Conservation (phyloP, 768 basidiomycete genomes). For the Termitomyces sp. region DNA sequence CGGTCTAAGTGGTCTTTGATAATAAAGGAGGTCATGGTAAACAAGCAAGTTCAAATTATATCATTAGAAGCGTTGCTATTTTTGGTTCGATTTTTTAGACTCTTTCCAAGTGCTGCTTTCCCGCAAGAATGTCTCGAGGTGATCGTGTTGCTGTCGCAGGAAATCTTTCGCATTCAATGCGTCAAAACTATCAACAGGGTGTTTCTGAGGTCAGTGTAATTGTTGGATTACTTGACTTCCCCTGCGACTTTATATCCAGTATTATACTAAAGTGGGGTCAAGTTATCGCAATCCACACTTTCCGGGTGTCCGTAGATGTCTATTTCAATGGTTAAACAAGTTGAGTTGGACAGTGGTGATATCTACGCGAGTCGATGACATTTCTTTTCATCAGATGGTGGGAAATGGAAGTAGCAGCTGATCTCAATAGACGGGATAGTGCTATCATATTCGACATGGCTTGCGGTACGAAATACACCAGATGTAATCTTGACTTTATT, state of each 20-base stretch:
- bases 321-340: constrained; percentile 50
- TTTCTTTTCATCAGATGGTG: constrained; percentile 27
- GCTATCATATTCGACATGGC: constrained; percentile 56
- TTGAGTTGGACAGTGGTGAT: constrained; percentile 13
- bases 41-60: neutral
- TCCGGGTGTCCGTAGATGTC: constrained; percentile 52
- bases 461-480: constrained; percentile 33
- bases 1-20: constrained; percentile 56
- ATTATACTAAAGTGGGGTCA: constrained; percentile 58
- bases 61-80: neutral
- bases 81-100: neutral
- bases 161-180: constrained; percentile 32
- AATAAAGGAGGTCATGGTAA: constrained; percentile 65
- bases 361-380: neutral
- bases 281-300: constrained; percentile 73
- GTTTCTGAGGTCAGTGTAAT: constrained; percentile 46
- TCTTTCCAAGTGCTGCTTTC: neutral
- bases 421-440: constrained; percentile 10
- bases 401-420: constrained; percentile 23
- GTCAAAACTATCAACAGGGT: constrained; percentile 37
- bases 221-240: neutral
- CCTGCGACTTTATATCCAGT: constrained; percentile 26
- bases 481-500: neutral
- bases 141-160: constrained; percentile 24
- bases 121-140: constrained; percentile 27